A percentile compares a stretch with the other conserved stretches of the same genome.
Evolutionary conservation across 2,329 filamentous ascomycete species (phyloP).

Genomic region (Penicillium polonicum): DNA sequence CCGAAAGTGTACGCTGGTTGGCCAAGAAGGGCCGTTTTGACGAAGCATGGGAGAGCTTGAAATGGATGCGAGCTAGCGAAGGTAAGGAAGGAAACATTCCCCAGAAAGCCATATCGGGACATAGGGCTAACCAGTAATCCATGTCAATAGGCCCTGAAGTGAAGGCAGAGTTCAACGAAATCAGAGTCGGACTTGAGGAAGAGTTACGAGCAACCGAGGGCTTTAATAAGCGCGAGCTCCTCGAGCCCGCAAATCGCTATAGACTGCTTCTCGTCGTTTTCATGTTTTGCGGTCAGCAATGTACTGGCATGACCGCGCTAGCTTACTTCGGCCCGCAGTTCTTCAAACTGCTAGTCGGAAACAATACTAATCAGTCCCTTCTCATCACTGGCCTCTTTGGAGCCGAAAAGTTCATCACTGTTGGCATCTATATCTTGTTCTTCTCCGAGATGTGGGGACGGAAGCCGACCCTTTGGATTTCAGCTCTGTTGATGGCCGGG

Average conservation of each 20-base stretch:
- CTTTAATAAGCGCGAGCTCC: slow-evolving; percentile 48
- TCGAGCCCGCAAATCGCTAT: slow-evolving; percentile 48
- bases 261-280: slow-evolving; percentile 50
- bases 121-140: slow-evolving; percentile 12
- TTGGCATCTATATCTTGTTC: slow-evolving; percentile 49
- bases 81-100: slow-evolving; percentile 24
- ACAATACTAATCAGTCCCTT: slow-evolving; percentile 44
- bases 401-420: slow-evolving; percentile 52
- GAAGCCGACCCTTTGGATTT: slow-evolving; percentile 48
- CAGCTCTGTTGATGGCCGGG: slow-evolving; percentile 50
- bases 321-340: slow-evolving; percentile 53
- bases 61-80: slow-evolving; percentile 48
- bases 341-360: slow-evolving; percentile 50
- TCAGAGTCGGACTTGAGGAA: slow-evolving; percentile 25
- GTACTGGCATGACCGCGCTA: slow-evolving; percentile 53
- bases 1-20: slow-evolving; percentile 51
- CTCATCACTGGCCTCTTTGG: slow-evolving; percentile 54
- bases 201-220: slow-evolving; percentile 43
- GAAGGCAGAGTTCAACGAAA: slow-evolving; percentile 45
- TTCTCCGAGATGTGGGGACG: slow-evolving; percentile 53
- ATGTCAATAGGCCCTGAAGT: slow-evolving; percentile 39
- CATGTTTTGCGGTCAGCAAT: slow-evolving; percentile 51
- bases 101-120: background rate
- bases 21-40: slow-evolving; percentile 50
- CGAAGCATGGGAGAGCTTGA: slow-evolving; percentile 48